phyloP scores from a whole-genome alignment of 257 asterid species.

The Marsdenia floribunda region DNA sequence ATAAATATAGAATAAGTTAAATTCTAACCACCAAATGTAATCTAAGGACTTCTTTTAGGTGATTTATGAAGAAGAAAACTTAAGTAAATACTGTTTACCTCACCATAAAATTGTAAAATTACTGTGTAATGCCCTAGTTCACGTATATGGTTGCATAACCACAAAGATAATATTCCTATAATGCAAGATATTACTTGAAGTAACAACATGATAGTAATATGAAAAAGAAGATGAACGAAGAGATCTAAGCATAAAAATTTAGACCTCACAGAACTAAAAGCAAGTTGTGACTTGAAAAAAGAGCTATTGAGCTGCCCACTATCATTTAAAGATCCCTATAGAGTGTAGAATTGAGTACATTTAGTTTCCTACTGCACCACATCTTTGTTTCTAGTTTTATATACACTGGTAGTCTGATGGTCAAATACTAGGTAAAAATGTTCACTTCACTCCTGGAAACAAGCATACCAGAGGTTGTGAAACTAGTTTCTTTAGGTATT shows the following conservation, averaged over 20 bases:
- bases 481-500: constrained; percentile 52
- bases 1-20: too few species aligned
- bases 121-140: background rate
- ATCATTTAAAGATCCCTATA: background rate
- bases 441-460: background rate
- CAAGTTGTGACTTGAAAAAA: background rate
- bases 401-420: background rate
- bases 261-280: background rate
- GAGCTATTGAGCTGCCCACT: background rate
- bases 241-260: background rate
- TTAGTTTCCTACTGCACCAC: background rate
- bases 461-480: constrained; percentile 57
- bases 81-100: background rate
- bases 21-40: background rate
- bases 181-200: background rate
- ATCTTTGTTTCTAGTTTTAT: background rate
- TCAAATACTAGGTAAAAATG: background rate
- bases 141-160: background rate
- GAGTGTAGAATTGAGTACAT: background rate
- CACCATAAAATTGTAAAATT: background rate
- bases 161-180: background rate
- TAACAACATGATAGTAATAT: background rate
- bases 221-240: background rate
- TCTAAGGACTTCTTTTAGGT: background rate
- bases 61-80: background rate